These are phyloP conservation scores for Xylaria digitata DNA, from an alignment of 2,329 filamentous ascomycete genomes.

Conservation along the genomic window DNA sequence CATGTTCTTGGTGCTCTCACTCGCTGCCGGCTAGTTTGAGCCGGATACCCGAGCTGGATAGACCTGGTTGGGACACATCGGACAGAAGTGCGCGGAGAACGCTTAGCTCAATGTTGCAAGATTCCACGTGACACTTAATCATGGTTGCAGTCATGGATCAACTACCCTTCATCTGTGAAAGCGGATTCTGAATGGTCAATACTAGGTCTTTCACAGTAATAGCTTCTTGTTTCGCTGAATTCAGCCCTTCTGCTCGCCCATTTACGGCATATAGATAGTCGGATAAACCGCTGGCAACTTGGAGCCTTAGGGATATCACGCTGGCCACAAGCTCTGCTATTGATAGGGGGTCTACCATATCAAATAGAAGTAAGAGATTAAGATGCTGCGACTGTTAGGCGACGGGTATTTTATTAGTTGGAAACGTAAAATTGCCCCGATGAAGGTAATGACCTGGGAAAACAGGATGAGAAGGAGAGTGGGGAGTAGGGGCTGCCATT, in stretches of 20 bases:
- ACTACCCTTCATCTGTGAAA: not conserved
- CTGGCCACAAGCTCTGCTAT: constrained; percentile 31
- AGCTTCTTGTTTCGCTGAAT: constrained; percentile 3
- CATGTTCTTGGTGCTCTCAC: not conserved
- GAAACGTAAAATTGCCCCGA: not conserved
- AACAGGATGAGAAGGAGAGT: too few species aligned
- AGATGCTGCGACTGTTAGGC: not conserved
- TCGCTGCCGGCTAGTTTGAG: not conserved
- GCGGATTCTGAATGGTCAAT: constrained; percentile 13
- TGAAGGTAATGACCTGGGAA: not conserved
- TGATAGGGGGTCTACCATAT: constrained; percentile 38
- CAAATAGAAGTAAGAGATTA: not conserved
- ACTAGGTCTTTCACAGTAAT: constrained; percentile 18
- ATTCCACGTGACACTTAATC: constrained; percentile 17
- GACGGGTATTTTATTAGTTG: not conserved
- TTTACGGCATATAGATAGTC: constrained; percentile 35
- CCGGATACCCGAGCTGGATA: constrained; percentile 7
- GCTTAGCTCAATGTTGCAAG: constrained; percentile 20
- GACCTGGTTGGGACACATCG: constrained; percentile 12
- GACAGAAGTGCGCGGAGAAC: constrained; percentile 11
- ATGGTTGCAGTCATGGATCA: constrained; percentile 10
- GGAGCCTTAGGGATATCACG: constrained; percentile 37
- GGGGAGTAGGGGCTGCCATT: too few species aligned
- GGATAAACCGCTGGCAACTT: constrained; percentile 31
- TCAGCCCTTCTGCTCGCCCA: constrained; percentile 28